Conservation (phyloP, 768 basidiomycete genomes). For the Hortiboletus campestris region DNA sequence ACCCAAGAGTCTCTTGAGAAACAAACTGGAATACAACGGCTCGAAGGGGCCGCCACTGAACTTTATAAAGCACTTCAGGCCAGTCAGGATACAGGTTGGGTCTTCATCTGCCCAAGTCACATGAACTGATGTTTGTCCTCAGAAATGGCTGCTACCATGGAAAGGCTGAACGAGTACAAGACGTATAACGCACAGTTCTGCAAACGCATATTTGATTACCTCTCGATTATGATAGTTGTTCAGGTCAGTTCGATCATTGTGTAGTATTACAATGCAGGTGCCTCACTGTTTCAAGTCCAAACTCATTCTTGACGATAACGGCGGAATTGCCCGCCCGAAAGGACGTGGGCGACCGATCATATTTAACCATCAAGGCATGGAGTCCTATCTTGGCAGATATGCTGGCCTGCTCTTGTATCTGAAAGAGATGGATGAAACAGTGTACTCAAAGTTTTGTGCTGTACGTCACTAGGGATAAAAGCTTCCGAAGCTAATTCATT, state of each 20-base stretch:
- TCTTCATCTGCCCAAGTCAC: neutral
- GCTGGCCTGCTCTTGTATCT: slow-evolving; percentile 88
- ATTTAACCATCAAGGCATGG: slow-evolving; percentile 67
- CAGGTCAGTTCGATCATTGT: slow-evolving; percentile 54
- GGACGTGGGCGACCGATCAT: slow-evolving; percentile 48
- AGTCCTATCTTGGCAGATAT: slow-evolving; percentile 83
- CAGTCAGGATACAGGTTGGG: slow-evolving; percentile 77
- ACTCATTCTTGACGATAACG: slow-evolving; percentile 60
- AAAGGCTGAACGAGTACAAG: slow-evolving; percentile 85
- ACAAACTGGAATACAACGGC: slow-evolving; percentile 62
- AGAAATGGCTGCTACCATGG: slow-evolving; percentile 99
- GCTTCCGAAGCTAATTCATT: neutral
- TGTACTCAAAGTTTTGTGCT: slow-evolving; percentile 87
- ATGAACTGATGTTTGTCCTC: slow-evolving; percentile 6
- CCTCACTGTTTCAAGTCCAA: slow-evolving; percentile 50
- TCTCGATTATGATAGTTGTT: slow-evolving; percentile 88
- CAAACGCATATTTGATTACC: slow-evolving; percentile 85
- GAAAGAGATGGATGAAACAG: slow-evolving; percentile 91
- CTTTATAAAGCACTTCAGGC: slow-evolving; percentile 96
- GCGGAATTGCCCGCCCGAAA: slow-evolving; percentile 50
- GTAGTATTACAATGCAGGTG: neutral
- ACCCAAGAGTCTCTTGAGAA: slow-evolving; percentile 91
- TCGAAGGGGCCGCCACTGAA: slow-evolving; percentile 82
- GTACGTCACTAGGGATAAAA: slow-evolving; percentile 45
- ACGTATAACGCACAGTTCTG: slow-evolving; percentile 92